A percentile compares a stretch with the other conserved stretches of the same genome.
phyloP scores from a whole-genome alignment of 768 basidiomycete genomes.

The Terana coerulea region DNA sequence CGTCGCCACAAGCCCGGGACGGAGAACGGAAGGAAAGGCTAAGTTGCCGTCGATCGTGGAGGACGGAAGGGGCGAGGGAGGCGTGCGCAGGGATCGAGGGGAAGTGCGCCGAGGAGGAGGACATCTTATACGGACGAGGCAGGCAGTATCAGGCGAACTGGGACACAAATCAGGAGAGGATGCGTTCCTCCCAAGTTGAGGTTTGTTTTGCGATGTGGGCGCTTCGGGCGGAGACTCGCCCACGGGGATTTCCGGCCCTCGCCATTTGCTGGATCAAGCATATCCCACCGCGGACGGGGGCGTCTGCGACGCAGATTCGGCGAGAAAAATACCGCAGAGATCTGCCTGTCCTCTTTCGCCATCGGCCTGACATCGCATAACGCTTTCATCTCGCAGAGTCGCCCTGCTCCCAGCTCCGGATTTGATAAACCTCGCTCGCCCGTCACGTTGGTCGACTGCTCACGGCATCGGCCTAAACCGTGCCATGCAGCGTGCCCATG shows the following conservation, averaged over 20 bases:
- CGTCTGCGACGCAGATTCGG: background rate
- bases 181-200: slow-evolving; percentile 6
- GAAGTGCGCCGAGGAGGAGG: background rate
- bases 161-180: background rate
- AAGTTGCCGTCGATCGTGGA: slow-evolving; percentile 7
- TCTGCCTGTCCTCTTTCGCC: slow-evolving; percentile 2
- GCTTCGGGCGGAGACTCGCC: background rate
- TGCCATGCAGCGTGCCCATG: background rate
- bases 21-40: background rate
- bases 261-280: slow-evolving; percentile 1
- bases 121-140: slow-evolving; percentile 2
- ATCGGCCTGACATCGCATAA: slow-evolving; percentile 4
- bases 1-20: slow-evolving; percentile 7
- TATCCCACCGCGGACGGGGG: background rate
- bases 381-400: background rate
- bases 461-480: slow-evolving; percentile 2
- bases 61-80: background rate
- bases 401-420: background rate
- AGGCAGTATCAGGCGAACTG: background rate
- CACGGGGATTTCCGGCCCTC: background rate
- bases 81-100: slow-evolving; percentile 5
- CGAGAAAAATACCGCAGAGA: background rate
- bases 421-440: slow-evolving; percentile 3
- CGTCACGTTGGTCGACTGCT: background rate
- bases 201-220: background rate